Evolutionary conservation across 164 flowering plant genomes (phyloP), one percentile per base, ranked within the genome.

Genomic region (Aristolochia californica): DNA sequence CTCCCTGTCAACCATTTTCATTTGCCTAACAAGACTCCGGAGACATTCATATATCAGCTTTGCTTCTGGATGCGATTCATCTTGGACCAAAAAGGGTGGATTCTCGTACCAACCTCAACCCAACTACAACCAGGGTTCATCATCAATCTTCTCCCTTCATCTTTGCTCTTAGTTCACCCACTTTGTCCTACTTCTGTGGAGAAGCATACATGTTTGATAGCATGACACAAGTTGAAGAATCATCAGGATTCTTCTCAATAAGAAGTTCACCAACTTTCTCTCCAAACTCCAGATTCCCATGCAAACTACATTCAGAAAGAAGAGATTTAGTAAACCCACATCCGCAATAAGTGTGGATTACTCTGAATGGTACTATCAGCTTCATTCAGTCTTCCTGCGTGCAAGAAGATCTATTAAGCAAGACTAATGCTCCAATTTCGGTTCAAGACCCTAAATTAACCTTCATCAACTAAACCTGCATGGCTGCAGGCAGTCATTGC

Each of bases 91-190:
- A 69, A 87, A 84, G 9, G 75, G 43, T 73, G 69, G 20, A 79
- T 73, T 21, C 47, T 70, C 66, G 73, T 67, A 45, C 73, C 77
- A 59, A 80, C 67, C 72, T 80, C 95, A 60, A 84, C 78, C 90
- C 88, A 84, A 62, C 90, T 86, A 65, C 82, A 83, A 4, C 90
- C 94, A 13, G 87, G 90, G 55, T 64, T 78, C 74, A 78, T 82
- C 68, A 67, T 82, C 76, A 80, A 65, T 20, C 79, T 78, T 5
- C 73, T 74, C 51, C 73, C 58, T 70, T 77, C 80, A 83, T 79
- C 64, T 72, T 75, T 60, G 59, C 38, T 68, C 86, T 77, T 38
- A 82, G 60, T 43, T 70, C 70, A 9, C 86, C 66, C 4, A 74
- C 78, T 40, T 75, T 74, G 12, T 74, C 77, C 90, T 88, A 82